A percentile compares a stretch with the other conserved stretches of the same genome.
phyloP scores from a whole-genome alignment of 1,284 basidiomycete species.

The Sanghuangporus sanghuang region DNA sequence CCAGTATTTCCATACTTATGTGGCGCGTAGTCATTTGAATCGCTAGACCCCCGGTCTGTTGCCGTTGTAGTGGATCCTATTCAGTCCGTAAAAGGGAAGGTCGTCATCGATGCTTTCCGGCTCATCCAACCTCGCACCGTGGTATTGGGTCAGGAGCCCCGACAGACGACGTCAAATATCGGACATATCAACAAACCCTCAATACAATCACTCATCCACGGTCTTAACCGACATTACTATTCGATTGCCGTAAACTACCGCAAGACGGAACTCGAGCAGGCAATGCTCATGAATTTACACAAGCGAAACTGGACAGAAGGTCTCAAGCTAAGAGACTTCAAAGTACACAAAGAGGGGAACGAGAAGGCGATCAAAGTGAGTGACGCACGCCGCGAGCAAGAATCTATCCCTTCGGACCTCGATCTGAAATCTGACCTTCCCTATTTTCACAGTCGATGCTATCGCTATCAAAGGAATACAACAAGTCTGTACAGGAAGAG shows the following conservation, averaged over 20 bases:
- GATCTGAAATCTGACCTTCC: conserved; percentile 7
- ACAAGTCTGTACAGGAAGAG: conserved; percentile 95
- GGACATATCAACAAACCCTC: conserved; percentile 98
- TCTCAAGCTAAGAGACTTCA: conserved; percentile 84
- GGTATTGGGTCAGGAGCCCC: conserved; percentile 87
- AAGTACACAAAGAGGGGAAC: conserved; percentile 78
- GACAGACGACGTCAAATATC: conserved; percentile 98
- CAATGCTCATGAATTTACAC: conserved; percentile 98
- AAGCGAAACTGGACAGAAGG: conserved; percentile 98
- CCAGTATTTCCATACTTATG: conserved; percentile 14
- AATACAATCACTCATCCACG: conserved; percentile 95
- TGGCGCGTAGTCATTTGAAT: conserved; percentile 84
- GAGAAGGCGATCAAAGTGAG: conserved; percentile 87
- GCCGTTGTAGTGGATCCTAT: conserved; percentile 99
- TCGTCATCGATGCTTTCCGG: conserved; percentile 99
- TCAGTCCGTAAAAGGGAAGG: conserved; percentile 97
- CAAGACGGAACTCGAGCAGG: conserved; percentile 94
- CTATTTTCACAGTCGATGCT: conserved; percentile 76
- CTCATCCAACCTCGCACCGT: conserved; percentile 87
- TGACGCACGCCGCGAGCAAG: background rate
- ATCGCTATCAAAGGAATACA: conserved; percentile 84
- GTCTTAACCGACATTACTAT: conserved; percentile 95
- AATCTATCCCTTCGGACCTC: background rate
- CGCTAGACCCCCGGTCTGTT: conserved; percentile 90
- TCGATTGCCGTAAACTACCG: conserved; percentile 95